These are phyloP conservation scores for Paramecium primaurelia DNA, from an alignment of 73 alveolate genomes.

Conservation along the genomic window DNA sequence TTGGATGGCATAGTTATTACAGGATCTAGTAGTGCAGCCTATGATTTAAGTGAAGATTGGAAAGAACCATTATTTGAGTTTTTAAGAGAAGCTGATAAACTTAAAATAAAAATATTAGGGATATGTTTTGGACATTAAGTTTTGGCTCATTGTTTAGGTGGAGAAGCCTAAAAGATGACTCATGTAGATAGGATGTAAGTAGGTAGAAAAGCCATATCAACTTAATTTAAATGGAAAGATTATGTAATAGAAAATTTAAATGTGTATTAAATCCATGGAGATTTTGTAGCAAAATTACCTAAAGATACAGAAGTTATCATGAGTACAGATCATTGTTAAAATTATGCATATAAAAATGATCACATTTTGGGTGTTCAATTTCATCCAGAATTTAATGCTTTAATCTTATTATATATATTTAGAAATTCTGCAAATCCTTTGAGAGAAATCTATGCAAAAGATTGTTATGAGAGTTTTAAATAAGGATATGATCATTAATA, in stretches of 20 bases:
- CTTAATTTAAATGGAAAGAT: background rate
- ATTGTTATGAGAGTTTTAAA: slow-evolving; percentile 5
- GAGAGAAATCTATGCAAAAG: background rate
- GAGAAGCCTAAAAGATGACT: slow-evolving; percentile 22
- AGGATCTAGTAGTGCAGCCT: slow-evolving; percentile 41
- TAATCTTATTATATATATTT: background rate
- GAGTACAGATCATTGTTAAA: slow-evolving; percentile 17
- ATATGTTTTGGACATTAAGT: slow-evolving; percentile 41
- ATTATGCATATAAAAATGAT: slow-evolving; percentile 22
- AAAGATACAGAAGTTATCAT: background rate
- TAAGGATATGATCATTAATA: background rate
- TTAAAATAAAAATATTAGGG: slow-evolving; percentile 20
- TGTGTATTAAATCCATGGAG: slow-evolving; percentile 41
- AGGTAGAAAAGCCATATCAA: background rate
- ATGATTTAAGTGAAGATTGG: slow-evolving; percentile 1
- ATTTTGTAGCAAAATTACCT: background rate
- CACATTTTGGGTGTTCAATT: background rate
- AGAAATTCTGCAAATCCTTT: background rate
- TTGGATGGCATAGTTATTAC: slow-evolving; percentile 5
- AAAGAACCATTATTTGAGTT: background rate
- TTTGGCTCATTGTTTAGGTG: slow-evolving; percentile 28
- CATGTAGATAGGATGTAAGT: background rate
- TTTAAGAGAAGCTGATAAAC: background rate
- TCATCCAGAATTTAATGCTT: slow-evolving; percentile 39
- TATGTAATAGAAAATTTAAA: background rate